These are phyloP conservation scores for Chondrus crispus DNA, from an alignment of 23 red algal species.

Conservation along the genomic window DNA sequence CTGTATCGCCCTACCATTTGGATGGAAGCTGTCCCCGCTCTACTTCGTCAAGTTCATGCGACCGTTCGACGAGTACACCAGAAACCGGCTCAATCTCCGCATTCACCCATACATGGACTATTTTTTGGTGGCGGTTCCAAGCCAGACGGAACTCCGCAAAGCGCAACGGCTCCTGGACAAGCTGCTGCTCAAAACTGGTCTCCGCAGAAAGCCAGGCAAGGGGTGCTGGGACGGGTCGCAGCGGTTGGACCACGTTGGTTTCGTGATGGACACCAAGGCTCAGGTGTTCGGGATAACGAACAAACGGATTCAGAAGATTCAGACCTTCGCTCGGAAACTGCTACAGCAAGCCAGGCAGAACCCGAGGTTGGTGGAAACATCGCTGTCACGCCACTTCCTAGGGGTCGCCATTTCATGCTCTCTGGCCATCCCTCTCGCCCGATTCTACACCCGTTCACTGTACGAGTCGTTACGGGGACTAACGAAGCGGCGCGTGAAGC, in stretches of 20 bases:
- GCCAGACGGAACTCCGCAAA: not conserved
- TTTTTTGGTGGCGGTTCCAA: not conserved
- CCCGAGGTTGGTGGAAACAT: not conserved
- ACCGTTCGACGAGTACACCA: not conserved
- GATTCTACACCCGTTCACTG: constrained; percentile 19
- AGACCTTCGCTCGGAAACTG: not conserved
- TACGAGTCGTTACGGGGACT: not conserved
- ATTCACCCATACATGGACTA: constrained; percentile 47
- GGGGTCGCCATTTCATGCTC: constrained; percentile 25
- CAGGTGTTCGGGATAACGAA: not conserved
- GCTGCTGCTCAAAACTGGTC: not conserved
- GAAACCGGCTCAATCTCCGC: not conserved
- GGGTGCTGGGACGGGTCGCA: not conserved
- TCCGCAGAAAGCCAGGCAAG: not conserved
- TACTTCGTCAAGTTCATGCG: constrained; percentile 14
- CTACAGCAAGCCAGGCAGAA: not conserved
- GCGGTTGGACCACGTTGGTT: constrained; percentile 10
- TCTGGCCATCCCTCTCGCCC: constrained; percentile 27
- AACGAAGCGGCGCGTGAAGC: not conserved
- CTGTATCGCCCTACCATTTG: constrained; percentile 19
- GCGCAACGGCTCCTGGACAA: not conserved
- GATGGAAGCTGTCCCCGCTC: not conserved
- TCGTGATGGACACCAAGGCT: constrained; percentile 2
- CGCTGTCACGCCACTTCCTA: constrained; percentile 6
- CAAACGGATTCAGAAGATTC: not conserved